Conservation (phyloP, 2,329 filamentous ascomycete genomes). For the Colletotrichum kahawae region DNA sequence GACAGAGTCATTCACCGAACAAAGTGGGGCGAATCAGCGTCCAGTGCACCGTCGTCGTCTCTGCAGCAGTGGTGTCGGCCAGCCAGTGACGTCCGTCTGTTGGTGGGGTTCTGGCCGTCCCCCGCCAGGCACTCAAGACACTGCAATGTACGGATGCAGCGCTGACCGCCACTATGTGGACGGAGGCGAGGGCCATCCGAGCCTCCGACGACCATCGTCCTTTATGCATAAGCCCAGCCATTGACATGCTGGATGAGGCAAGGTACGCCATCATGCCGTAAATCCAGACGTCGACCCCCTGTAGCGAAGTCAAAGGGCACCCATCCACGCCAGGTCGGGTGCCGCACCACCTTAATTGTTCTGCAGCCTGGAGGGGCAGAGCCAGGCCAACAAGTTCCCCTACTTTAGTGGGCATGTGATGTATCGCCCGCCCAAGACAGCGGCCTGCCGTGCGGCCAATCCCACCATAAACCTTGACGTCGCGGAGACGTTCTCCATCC, state of each 20-base stretch:
- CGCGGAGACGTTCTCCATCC: slow-evolving; percentile 10
- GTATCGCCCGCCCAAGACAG: not conserved
- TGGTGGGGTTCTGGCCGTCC: not conserved
- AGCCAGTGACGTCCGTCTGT: slow-evolving; percentile 8
- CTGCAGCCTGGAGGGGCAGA: slow-evolving; percentile 15
- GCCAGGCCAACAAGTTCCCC: not conserved
- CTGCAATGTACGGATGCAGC: not conserved
- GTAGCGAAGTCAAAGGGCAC: not conserved
- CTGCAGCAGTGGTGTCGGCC: not conserved
- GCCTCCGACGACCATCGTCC: not conserved
- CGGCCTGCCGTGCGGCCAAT: not conserved
- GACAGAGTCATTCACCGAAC: not conserved
- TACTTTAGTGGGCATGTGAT: slow-evolving; percentile 14
- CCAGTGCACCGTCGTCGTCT: not conserved
- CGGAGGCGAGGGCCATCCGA: not conserved
- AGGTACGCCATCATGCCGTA: not conserved
- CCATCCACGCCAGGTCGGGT: not conserved
- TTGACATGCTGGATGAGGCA: not conserved
- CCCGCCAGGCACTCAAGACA: not conserved
- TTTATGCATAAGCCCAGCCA: not conserved
- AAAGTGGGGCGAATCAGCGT: not conserved
- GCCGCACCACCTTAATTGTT: not conserved
- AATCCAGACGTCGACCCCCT: not conserved
- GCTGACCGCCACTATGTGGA: slow-evolving; percentile 6
- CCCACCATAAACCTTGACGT: slow-evolving; percentile 15